phyloP scores from a whole-genome alignment of 2,329 filamentous ascomycete genomes.

The Podosphaera aphanis region DNA sequence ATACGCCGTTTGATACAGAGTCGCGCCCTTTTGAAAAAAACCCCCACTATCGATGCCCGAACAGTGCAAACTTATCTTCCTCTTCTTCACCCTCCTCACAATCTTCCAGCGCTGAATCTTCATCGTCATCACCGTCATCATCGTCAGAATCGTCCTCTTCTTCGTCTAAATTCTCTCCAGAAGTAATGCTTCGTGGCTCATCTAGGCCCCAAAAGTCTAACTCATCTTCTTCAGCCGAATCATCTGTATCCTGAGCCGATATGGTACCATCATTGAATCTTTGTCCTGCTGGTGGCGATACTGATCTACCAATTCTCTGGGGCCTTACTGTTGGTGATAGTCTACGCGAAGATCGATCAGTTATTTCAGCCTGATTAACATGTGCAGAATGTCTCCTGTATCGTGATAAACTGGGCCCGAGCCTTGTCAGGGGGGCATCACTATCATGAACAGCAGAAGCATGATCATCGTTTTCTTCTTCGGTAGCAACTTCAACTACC shows the following conservation, averaged over 20 bases:
- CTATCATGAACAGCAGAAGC: conserved; percentile 5
- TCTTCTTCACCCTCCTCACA: conserved; percentile 20
- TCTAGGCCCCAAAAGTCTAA: conserved; percentile 25
- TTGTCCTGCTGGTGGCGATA: conserved; percentile 14
- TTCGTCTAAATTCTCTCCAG: conserved; percentile 10
- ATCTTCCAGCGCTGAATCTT: conserved; percentile 16
- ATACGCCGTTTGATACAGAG: not conserved
- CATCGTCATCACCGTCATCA: conserved; percentile 16
- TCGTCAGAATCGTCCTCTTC: conserved; percentile 11
- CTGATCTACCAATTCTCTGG: conserved; percentile 14
- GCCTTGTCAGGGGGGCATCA: conserved; percentile 5
- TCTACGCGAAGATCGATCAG: conserved; percentile 3
- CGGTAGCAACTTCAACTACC: conserved; percentile 10
- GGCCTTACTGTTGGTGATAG: conserved; percentile 10
- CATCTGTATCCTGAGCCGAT: conserved; percentile 21
- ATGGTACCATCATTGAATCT: conserved; percentile 10
- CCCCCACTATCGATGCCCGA: conserved; percentile 23
- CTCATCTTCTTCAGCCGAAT: conserved; percentile 25
- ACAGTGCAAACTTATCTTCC: conserved; percentile 24
- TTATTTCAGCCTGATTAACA: conserved; percentile 5
- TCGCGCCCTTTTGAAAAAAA: not conserved
- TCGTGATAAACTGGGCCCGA: conserved; percentile 5
- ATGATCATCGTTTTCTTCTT: conserved; percentile 4
- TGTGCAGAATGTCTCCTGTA: conserved; percentile 15
- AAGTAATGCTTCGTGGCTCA: conserved; percentile 17